Evolutionary conservation across 768 basidiomycete genomes (phyloP), one percentile per base, ranked within the genome.

Genomic region (Suillus decipiens): DNA sequence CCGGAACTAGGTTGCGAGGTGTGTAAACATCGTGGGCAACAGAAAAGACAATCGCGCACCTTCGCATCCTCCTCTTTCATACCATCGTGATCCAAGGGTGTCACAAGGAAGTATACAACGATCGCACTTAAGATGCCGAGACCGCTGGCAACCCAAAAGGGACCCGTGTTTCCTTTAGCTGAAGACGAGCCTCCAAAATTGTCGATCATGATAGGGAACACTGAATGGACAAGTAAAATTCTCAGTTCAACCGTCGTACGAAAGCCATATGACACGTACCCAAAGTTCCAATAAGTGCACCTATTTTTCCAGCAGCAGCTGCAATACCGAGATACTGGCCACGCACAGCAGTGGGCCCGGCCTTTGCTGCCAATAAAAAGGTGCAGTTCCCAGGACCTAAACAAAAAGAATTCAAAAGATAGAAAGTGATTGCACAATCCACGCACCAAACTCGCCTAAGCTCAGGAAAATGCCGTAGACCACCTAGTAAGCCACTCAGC

Each of bases 391-490:
- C 95, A 7, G 95, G 93, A 36, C 89, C 86, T 85, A 60, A 3
- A 47, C 17, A 50, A 47, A 47, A 9, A 19, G 31, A 31, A 66
- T 45, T 70, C 34, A 50, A 41, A 64, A 12, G 39, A 51, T 42
- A 12, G 36, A 9, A 24, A 31, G n/a, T 22, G 11, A 12, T 2
- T 34, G 60, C 17, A 3, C 12, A 31, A 28, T 56, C 42, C 28
- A 39, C 31, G 11, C n/a, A 82, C 92, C 93, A 33, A 94, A 78
- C 77, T 96, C 95, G 54, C 95, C 96, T 61, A 95, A 89, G 70
- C 86, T 88, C 69, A 96, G 72, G 84, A 97, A 97, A 56, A 97
- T 86, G 15, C 95, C 96, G 69, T 97, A 96, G 9, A 97, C 78
- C 39, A 96, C 86, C 85, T 87, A 61, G 50, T 45, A 24, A 45